Base-by-base conservation (phyloP, 805 yeast species). In the Suhomyces vadensis region DNA sequence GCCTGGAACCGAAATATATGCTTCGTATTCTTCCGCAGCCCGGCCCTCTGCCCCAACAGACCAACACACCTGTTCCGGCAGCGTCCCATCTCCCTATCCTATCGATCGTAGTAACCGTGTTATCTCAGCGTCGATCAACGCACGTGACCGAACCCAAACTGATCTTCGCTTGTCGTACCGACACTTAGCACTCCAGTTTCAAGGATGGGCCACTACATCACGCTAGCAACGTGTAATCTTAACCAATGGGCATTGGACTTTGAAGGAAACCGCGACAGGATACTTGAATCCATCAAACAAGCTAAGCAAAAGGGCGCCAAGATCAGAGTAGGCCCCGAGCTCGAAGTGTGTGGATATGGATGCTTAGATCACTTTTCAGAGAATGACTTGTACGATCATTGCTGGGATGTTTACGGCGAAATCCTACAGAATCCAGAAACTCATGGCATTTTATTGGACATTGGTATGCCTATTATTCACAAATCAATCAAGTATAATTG, bases 201-300 rank as follows among this genome's bases (percentile, higher is more conserved):
- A 43, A 21, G 20, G 21, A 91, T 91, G 97, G 91, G 95, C 1
- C 94, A 88, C 43, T 76, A 85, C 45, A 82, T 91, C 38, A 92
- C 97, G 0, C 71, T 92, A 27, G 91, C 98, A 1, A 91, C 98
- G 1, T 92, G 98, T 67, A 89, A 91, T 56, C 75, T 94, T 51
- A 94, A 94, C 69, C 99, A 94, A 77, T 94, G 99, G 99, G 97
- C 99, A 0, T 74, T 94, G 43, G 99, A 94, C 63, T 94, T 89
- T 64, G 98, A 92, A 64, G 99, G 99, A 4, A 94, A 94, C 65
- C 76, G 97, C 42, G 96, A 91, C 59, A 75, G 99, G 45, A 92
- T 94, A 50, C 57, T 94, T 19, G 84, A 85, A 57, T 85, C 95
- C 43, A 92, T 94, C 56, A 61, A 59, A 17, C 73, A 78, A 41